Evolutionary conservation across 192 early-diverging fungal species (phyloP), one percentile per base, ranked within the genome.

Genomic region (Podila epicladia): DNA sequence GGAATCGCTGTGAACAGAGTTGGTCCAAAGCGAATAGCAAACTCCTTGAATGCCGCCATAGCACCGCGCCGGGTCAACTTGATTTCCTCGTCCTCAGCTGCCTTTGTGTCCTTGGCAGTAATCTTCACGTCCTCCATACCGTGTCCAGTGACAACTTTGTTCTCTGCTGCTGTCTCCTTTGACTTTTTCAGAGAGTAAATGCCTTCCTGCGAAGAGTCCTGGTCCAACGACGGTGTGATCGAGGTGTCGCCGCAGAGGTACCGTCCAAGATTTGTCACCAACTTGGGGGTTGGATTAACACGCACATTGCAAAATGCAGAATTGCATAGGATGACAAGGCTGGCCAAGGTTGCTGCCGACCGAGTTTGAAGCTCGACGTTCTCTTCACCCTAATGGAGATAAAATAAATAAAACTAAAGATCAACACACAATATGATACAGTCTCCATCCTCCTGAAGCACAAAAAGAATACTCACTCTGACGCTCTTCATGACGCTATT

Each of bases 401-500:
- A 49, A 41, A 48, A 9, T 3, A 32, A 20, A 69, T 3, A 49
- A 41, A 48, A 9, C 2, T 2, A 20, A 2, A 57, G 32, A 3
- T 57, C n/a, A 58, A 11, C 62, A 31, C 6, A 29, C 12, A 32
- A 51, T 15, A 71, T 4, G 15, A 35, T 5, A 22, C 24, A 65
- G 6, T 24, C 2, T 31, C 29, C 32, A 20, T 45, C 26, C 26
- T 29, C 4, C 22, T 22, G 20, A 38, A 22, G 4, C 13, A 15
- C 41, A 45, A 45, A 45, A 45, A 45, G 15, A 13, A 45, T 12
- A 45, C 87, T 31, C 91, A 90, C 76, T 82, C 96, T 94, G 66
- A 98, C 85, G 19, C 92, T 89, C 51, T 92, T 90, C 95, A 98
- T 98, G 32, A 99, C 82, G 58, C 92, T 83, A 28, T 96, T 90